Base-by-base conservation (phyloP, 768 basidiomycete species). In the Wakefieldia striispora region DNA sequence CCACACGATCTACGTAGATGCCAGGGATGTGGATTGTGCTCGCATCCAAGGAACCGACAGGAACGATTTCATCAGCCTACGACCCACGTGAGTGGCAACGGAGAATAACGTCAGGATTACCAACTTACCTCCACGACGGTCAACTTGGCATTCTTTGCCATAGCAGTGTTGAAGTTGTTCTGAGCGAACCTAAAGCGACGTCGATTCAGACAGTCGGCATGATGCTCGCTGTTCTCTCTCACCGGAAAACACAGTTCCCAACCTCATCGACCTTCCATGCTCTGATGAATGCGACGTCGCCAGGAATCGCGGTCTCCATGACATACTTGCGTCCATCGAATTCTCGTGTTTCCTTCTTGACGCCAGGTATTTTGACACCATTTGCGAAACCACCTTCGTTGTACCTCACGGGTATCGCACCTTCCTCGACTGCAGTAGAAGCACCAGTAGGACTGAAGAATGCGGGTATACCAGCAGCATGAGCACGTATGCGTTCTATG, bases 231-330 rank as follows among this genome's bases (percentile, higher is more conserved):
- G n/a, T 20, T 21, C 10, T 40, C 20, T 38, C 56, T 48, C 59
- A 90, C 87, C 91, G 79, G 77, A 97, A 97, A 36, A 94, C 82
- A 58, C 86, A 88, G 67, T 97, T 97, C 2, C 93, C 93, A 37
- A 83, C 79, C 65, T 91, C 91, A 56, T 97, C 93, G 13, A 82
- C 94, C 67, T 93, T 95, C 91, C 91, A 95, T 4, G 91, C 94
- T 39, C 83, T 76, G 40, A 97, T 73, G 65, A 97, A 84, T 9
- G 94, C 92, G 55, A 91, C 82, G 66, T 91, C 89, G 13, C 86
- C 89, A 14, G 78, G 72, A 53, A 93, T 80, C 8, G 89, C 83
- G 13, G 84, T 80, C 67, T 97, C 93, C 68, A 95, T 71, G 24
- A 95, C 72, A 69, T 85, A 95, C 64, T 80, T 73, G 61, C 84